Conservation (phyloP, 2,329 filamentous ascomycete genomes). For the Cercospora berteroae region DNA sequence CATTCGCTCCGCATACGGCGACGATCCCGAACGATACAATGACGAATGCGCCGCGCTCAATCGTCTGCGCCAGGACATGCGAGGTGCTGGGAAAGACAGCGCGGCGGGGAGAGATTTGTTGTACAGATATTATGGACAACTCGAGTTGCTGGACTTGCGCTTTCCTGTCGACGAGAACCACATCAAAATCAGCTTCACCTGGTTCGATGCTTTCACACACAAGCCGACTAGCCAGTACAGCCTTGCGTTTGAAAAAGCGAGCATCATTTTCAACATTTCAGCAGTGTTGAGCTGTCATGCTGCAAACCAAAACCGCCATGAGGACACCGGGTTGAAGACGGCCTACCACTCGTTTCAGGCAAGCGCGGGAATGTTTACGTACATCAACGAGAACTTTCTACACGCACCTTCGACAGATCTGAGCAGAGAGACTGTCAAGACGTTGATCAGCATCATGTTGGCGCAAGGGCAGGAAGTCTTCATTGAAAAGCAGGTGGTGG, state of each 20-base stretch:
- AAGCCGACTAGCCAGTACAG: constrained; percentile 97
- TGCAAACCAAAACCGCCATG: constrained; percentile 83
- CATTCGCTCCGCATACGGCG: constrained; percentile 89
- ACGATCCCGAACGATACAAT: constrained; percentile 92
- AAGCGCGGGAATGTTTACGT: constrained; percentile 98
- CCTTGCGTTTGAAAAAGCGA: constrained; percentile 95
- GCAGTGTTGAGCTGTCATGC: constrained; percentile 95
- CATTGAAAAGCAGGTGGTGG: constrained; percentile 88
- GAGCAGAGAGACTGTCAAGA: constrained; percentile 93
- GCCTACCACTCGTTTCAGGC: constrained; percentile 98
- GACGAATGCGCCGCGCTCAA: constrained; percentile 96
- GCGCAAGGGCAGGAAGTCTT: constrained; percentile 98
- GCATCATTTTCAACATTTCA: constrained; percentile 99
- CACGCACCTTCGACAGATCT: constrained; percentile 96
- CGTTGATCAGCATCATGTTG: constrained; percentile 85
- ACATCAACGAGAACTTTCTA: constrained; percentile 99
- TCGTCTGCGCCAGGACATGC: constrained; percentile 94
- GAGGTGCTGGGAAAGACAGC: constrained; percentile 94
- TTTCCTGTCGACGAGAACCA: constrained; percentile 98
- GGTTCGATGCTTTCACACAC: constrained; percentile 99
- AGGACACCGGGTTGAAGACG: constrained; percentile 90
- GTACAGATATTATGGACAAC: constrained; percentile 95
- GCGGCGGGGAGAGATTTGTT: constrained; percentile 88
- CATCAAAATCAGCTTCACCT: constrained; percentile 98
- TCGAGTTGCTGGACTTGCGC: constrained; percentile 87